These are phyloP conservation scores for Tetrahymena elliotti DNA, from an alignment of 73 alveolate genomes.

Conservation along the genomic window DNA sequence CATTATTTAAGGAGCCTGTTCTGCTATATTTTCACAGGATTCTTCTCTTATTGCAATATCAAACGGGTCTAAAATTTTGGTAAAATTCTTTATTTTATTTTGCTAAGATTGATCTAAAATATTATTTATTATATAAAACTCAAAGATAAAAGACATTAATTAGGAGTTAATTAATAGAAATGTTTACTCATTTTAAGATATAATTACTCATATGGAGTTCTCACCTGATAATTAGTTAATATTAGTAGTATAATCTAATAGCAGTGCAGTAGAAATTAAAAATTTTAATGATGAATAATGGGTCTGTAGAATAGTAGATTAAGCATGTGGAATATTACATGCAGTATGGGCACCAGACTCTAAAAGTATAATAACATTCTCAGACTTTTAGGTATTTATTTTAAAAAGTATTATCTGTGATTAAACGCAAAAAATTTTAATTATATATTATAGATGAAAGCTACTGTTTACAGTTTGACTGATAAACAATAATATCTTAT, in stretches of 20 bases:
- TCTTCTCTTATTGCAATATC: constrained; percentile 43
- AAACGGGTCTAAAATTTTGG: neutral
- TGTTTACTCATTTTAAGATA: constrained; percentile 41
- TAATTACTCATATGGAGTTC: constrained; percentile 68
- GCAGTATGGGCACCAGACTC: constrained; percentile 93
- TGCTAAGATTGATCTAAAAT: neutral
- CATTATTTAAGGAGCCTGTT: constrained; percentile 11
- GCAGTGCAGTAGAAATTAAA: constrained; percentile 65
- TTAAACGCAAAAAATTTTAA: neutral
- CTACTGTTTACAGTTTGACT: constrained; percentile 76
- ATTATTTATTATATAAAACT: too few relatives aligned
- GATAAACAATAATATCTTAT: neutral
- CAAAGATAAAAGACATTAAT: neutral
- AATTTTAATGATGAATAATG: constrained; percentile 65
- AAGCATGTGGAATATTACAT: constrained; percentile 67
- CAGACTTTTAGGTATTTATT: constrained; percentile 59
- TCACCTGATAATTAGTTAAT: constrained; percentile 79
- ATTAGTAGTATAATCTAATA: constrained; percentile 53
- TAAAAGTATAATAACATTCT: constrained; percentile 65
- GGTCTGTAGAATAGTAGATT: constrained; percentile 59
- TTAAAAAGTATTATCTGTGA: too few relatives aligned
- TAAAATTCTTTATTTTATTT: neutral
- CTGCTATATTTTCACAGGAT: constrained; percentile 55
- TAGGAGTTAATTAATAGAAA: neutral
- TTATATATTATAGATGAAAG: constrained; percentile 38